Evolutionary conservation across 768 basidiomycete species (phyloP), one percentile per base, ranked within the genome.

Genomic region (Lactifluus subvellereus): DNA sequence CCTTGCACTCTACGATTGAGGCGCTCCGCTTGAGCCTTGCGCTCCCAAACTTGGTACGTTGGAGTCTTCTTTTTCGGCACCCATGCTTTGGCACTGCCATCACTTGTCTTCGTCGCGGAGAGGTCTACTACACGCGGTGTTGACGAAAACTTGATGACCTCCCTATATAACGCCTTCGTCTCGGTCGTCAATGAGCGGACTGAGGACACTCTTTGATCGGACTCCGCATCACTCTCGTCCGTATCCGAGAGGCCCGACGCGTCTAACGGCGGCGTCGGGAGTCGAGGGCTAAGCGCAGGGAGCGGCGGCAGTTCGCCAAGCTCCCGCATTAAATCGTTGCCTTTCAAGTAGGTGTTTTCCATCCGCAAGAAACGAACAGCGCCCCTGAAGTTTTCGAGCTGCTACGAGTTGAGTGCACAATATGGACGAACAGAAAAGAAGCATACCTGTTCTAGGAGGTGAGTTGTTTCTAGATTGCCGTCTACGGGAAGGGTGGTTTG

Each of bases 291-390:
- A 11, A 80, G 79, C 54, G 77, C 77, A 4, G 81, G 77, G n/a
- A 91, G 82, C 0, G 78, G 77, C 18, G 89, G 89, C 0, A 98
- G 79, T 6, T 84, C 71, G 66, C 88, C 84, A 59, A 98, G 86
- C 68, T 93, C 90, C 56, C 82, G 81, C 62, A 98, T 84, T 0
- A 98, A 82, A 69, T 95, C 93, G 73, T 93, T 91, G 2, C 94
- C 92, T 71, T 90, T 94, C 75, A 98, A 86, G 71, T 91, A 94
- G 2, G 91, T 83, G 72, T 98, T 98, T 74, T 98, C 95, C 40
- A 82, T 86, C 27, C 95, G 86, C n/a, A 99, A 79, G 84, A 90
- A 98, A 20, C 92, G 85, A 33, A 98, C 85, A 0, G 95, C 91
- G 6, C 88, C 87, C 45, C 92, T 89, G n/a, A 98, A 82, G 14